Evolutionary conservation across 495 filamentous ascomycete genomes (phyloP), one percentile per base, ranked within the genome.

Genomic region (Mycothermus thermophilus): DNA sequence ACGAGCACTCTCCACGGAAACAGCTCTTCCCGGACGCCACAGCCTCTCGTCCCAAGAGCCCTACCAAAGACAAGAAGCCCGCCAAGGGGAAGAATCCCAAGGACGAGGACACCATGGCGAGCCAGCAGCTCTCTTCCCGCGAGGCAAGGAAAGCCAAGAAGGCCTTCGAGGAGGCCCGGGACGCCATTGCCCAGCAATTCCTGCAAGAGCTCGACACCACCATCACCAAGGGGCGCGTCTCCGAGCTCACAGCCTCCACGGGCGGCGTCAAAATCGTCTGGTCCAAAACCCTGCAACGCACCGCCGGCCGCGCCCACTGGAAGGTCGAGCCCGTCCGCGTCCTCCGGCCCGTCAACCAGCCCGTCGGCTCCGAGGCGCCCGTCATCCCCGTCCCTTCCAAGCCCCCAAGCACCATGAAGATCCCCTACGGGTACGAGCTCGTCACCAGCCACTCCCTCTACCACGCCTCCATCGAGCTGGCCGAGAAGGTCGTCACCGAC

Each of bases 261-360:
- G 86, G 86, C 32, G 90, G 90, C 6, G 66, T 95, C 20, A 69
- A 67, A 28, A 67, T 96, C 27, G 52, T 69, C 25, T 97, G 90
- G 90, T 80, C 69, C 46, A 87, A 85, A 40, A 87, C 72, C 11
- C 73, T 97, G 18, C 75, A 75, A 33, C 83, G 76, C 3, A 96
- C 90, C 2, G 90, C 90, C 19, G 90, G 90, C 1, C 71, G 82
- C 20, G 88, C 88, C 15, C 78, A 73, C 43, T 93, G 84, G 84
- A 78, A 69, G 42, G 66, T 69, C 14, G 77, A 79, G 48, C 67
- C 60, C 14, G 48, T 71, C 4, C 61, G 54, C 35, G 50, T 51
- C 11, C 41, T n/a, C 10, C 15, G 6, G 10, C 15, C 12, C 12
- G 7, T 18, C 23, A 18, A 4, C 19, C 11, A 2, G 15, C n/a